Evolutionary conservation across 169 alveolate genomes (phyloP).

Genomic region (Plasmodium relictum): DNA sequence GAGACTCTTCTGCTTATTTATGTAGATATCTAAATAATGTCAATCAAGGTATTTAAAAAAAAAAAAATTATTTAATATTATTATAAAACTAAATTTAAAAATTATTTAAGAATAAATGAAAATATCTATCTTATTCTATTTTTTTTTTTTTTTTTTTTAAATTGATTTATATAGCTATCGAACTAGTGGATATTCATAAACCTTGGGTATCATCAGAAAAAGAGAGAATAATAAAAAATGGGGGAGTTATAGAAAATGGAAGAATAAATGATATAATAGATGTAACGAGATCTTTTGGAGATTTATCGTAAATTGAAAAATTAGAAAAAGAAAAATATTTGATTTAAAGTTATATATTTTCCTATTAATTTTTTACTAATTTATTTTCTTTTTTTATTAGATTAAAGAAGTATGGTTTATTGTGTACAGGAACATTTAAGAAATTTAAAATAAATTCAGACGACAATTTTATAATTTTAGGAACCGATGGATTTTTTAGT

Average conservation of each 20-base stretch:
- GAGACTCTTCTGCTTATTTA: constrained; percentile 89
- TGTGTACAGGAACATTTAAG: constrained; percentile 85
- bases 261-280: constrained; percentile 96
- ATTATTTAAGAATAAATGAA: neutral
- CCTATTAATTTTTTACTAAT: neutral
- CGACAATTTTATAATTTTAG: constrained; percentile 95
- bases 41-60: constrained; percentile 23
- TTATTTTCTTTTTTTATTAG: constrained; percentile 42
- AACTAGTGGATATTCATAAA: constrained; percentile 96
- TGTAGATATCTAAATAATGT: constrained; percentile 78
- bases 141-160: constrained; percentile 4
- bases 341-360: neutral
- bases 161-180: constrained; percentile 84
- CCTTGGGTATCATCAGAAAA: constrained; percentile 95
- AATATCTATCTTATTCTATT: neutral
- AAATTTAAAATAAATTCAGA: constrained; percentile 81
- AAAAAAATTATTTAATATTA: constrained; percentile 19
- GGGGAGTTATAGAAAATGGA: constrained; percentile 97
- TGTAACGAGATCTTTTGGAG: constrained; percentile 97
- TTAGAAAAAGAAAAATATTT: neutral
- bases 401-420: constrained; percentile 87
- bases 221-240: constrained; percentile 93
- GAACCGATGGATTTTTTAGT: constrained; percentile 99
- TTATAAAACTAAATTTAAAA: neutral
- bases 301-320: constrained; percentile 91